Evolutionary conservation across 1,139 yeast genomes (phyloP), one percentile per base, ranked within the genome.

Genomic region (Suhomyces bribrorum): DNA sequence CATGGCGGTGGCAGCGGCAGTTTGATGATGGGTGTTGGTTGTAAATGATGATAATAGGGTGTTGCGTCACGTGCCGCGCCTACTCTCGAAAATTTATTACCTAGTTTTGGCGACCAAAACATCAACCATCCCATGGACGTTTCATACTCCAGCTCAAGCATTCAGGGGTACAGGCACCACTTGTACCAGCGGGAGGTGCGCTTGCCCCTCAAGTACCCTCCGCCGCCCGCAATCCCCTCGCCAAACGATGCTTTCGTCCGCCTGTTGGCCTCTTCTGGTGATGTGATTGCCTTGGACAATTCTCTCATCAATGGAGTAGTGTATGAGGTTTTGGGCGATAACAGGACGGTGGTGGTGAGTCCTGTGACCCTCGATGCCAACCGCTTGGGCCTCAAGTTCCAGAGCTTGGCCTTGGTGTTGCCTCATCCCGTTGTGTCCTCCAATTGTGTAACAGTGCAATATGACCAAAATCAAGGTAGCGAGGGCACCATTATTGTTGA

Each of bases 1-100:
- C 97, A 92, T 92, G 37, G 11, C 14, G 12, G 29, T n/a, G n/a
- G 24, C 7, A 25, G 8, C 15, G 26, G n/a, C n/a, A n/a, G n/a
- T n/a, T n/a, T n/a, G n/a, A n/a, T n/a, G n/a, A n/a, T n/a, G n/a
- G n/a, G n/a, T n/a, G n/a, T n/a, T n/a, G n/a, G n/a, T n/a, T n/a
- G n/a, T n/a, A n/a, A n/a, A n/a, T n/a, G n/a, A n/a, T n/a, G 28
- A 11, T 5, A 3, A 8, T 17, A 11, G 15, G 9, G 20, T 15
- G 24, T 17, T 7, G n/a, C 7, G 7, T 14, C 37, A 34, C 37
- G 32, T 34, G 37, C 30, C 31, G 25, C 9, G 11, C n/a, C 23
- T 3, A 20, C 22, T 14, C 14, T 20, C 15, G 32, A 35, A 36
- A 38, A 38, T 28, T 18, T 24, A 14, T 20, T 7, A 12, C 17